These are phyloP conservation scores for Cercospora zeina DNA, from an alignment of 2,329 filamentous ascomycete species.

Conservation along the genomic window DNA sequence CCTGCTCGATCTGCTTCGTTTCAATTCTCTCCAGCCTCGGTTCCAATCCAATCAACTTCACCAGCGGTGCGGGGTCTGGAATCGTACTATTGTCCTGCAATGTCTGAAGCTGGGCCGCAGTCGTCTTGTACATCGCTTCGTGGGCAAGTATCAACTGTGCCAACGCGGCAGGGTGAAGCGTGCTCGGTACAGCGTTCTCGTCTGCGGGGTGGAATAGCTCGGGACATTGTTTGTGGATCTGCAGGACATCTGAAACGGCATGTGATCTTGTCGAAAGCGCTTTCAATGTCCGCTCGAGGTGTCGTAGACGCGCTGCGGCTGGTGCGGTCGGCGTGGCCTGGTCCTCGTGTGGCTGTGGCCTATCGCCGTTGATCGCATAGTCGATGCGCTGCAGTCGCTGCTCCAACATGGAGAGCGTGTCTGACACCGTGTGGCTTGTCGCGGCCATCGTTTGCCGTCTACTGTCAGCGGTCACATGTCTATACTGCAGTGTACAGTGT, in stretches of 20 bases:
- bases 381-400: slow-evolving; percentile 48
- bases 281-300: slow-evolving; percentile 37
- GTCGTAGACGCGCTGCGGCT: slow-evolving; percentile 33
- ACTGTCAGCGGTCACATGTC: slow-evolving; percentile 25
- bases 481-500: slow-evolving; percentile 26
- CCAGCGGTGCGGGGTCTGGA: slow-evolving; percentile 47
- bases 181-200: slow-evolving; percentile 28
- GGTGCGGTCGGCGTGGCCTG: slow-evolving; percentile 15
- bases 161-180: slow-evolving; percentile 31
- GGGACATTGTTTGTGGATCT: slow-evolving; percentile 45
- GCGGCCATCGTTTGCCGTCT: slow-evolving; percentile 14
- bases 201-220: slow-evolving; percentile 40
- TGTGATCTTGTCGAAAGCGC: slow-evolving; percentile 45
- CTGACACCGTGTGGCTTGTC: slow-evolving; percentile 21
- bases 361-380: slow-evolving; percentile 46
- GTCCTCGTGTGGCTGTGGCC: slow-evolving; percentile 7
- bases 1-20: slow-evolving; percentile 62
- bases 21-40: slow-evolving; percentile 64
- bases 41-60: slow-evolving; percentile 58
- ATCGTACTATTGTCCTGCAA: slow-evolving; percentile 48
- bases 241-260: slow-evolving; percentile 45
- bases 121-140: slow-evolving; percentile 46
- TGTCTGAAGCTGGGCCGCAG: slow-evolving; percentile 48
- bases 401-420: slow-evolving; percentile 48
- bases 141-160: slow-evolving; percentile 48